Evolutionary conservation across 331 rosid species (phyloP), one percentile per base, ranked within the genome.

Genomic region (Quercus phellos): DNA sequence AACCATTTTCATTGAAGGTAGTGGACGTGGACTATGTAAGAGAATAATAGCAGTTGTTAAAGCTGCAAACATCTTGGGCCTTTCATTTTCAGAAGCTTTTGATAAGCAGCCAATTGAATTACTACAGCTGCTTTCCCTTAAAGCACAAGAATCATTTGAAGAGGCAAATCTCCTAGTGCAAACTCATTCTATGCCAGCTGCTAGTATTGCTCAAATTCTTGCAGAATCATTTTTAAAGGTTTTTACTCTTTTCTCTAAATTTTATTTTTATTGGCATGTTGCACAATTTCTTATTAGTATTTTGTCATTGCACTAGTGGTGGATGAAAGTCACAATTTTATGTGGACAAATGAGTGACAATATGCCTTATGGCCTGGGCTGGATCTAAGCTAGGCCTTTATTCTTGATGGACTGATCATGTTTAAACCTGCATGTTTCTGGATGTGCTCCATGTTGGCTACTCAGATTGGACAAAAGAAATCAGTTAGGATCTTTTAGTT

Each of bases 191-290:
- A 90, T 94, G 97, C 90, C 97, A 53, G 91, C 99, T 5, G 89
- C 97, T 55, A 90, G 87, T 78, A 89, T 92, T 81, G 99, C 99
- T 72, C 99, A 90, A 85, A 92, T 94, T 86, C 97, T 94, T 68
- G 94, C 99, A 22, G 99, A 94, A 83, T 94, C 99, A 78, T 94
- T 94, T 87, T 83, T 94, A 34, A 94, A 94, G 97, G 99, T 94
- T 78, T 81, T 61, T 84, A 77, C 79, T 68, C 50, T 7, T 29
- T 50, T 54, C 34, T 55, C 42, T 38, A 42, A 50, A 34, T 32
- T 43, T 55, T 54, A 4, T 64, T 78, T 68, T 4, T 24, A 26
- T 1, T 75, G 75, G n/a, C 29, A 58, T 77, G 19, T 19, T 78
- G 68, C 12, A 38, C 11, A 8, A 38, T 73, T 42, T 38, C 51